A percentile compares a stretch with the other conserved stretches of the same genome.
phyloP scores from a whole-genome alignment of 495 filamentous ascomycete genomes.

The Penicillium ucsense region DNA sequence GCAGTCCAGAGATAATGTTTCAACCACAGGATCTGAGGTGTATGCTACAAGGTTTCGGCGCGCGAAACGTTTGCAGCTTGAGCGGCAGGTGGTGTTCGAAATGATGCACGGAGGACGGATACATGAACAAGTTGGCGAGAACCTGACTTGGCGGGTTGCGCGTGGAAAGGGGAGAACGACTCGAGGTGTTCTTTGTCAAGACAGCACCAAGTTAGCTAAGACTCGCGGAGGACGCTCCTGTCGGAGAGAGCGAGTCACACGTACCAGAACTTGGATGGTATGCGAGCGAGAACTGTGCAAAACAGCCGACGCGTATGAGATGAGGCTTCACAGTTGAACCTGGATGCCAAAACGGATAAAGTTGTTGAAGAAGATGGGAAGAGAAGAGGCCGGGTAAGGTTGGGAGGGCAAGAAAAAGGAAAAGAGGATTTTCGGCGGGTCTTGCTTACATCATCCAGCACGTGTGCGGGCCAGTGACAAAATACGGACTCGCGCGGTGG shows the following conservation, averaged over 20 bases:
- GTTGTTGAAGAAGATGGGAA: not conserved
- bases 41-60: constrained; percentile 79
- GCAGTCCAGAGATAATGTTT: constrained; percentile 26
- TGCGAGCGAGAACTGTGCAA: constrained; percentile 6
- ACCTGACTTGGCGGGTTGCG: constrained; percentile 28
- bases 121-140: constrained; percentile 57
- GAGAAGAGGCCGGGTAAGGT: constrained; percentile 6
- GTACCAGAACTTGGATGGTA: not conserved
- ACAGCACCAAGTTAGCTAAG: constrained; percentile 12
- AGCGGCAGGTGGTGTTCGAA: constrained; percentile 77
- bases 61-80: constrained; percentile 90
- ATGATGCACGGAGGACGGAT: constrained; percentile 67
- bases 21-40: constrained; percentile 81
- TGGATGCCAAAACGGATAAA: constrained; percentile 5
- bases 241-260: too few relatives aligned
- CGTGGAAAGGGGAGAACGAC: constrained; percentile 28
- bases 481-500: too few relatives aligned
- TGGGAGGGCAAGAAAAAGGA: constrained; percentile 2
- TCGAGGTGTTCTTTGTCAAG: constrained; percentile 19
- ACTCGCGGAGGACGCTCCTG: too few relatives aligned
- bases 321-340: constrained; percentile 10
- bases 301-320: constrained; percentile 15
- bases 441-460: constrained; percentile 15
- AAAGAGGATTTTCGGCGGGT: constrained; percentile 10
- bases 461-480: constrained; percentile 5